A percentile compares a stretch with the other conserved stretches of the same genome.
These are phyloP conservation scores for Calocybe gangraenosa DNA, from an alignment of 768 basidiomycete species.

Conservation along the genomic window DNA sequence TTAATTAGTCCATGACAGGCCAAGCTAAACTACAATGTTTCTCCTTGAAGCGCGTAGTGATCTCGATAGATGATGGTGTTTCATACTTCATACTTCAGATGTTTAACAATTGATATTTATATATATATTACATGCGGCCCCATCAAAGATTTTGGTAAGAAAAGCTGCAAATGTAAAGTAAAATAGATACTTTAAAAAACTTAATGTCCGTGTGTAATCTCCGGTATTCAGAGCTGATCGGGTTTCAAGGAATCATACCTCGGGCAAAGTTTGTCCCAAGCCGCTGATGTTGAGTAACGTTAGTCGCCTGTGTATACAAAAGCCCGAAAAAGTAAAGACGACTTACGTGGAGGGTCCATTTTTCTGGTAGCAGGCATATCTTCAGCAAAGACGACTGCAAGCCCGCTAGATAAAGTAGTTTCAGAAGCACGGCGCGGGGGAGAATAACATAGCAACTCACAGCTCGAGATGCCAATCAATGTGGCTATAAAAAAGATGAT, in stretches of 20 bases:
- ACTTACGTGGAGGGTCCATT: slow-evolving; percentile 21
- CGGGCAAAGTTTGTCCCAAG: slow-evolving; percentile 31
- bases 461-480: slow-evolving; percentile 34
- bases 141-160: no score
- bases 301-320: background rate
- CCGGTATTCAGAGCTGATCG: slow-evolving; percentile 41
- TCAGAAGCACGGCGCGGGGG: background rate
- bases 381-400: slow-evolving; percentile 9
- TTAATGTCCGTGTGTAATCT: no score
- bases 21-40: no score
- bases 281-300: slow-evolving; percentile 13
- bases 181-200: no score
- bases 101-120: no score
- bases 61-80: no score
- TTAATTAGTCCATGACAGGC: no score
- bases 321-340: background rate
- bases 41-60: no score
- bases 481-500: slow-evolving; percentile 15
- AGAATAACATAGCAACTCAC: no score
- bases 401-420: background rate
- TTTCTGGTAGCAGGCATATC: slow-evolving; percentile 13
- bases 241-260: slow-evolving; percentile 16
- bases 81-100: no score
- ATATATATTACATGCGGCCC: no score
- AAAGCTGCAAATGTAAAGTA: no score